These are phyloP conservation scores for Chlamydomonas sp. DNA, from an alignment of 139 green algal species.

Conservation along the genomic window DNA sequence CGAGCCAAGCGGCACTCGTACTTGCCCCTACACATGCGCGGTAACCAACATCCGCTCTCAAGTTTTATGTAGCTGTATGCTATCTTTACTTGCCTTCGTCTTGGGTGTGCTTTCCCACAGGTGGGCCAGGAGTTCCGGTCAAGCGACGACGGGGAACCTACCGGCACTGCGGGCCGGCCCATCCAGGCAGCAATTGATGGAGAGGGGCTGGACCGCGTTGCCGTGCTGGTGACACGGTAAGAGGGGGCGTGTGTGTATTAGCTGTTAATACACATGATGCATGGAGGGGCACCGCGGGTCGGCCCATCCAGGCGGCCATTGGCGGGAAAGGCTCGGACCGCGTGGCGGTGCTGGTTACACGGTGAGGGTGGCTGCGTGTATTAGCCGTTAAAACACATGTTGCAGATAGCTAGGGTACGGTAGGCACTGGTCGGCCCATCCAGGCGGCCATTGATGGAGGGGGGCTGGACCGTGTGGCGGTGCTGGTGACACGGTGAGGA, in stretches of 20 bases:
- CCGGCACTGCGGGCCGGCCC: conserved; percentile 83
- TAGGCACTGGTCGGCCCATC: no score
- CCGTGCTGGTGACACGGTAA: conserved; percentile 78
- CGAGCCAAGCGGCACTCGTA: no score
- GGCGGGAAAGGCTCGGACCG: no score
- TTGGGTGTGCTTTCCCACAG: neutral
- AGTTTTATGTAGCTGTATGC: neutral
- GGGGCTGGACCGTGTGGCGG: no score
- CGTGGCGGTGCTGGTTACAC: neutral
- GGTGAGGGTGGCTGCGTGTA: conserved; percentile 25
- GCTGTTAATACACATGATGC: no score
- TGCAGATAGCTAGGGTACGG: no score
- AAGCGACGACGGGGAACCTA: conserved; percentile 90
- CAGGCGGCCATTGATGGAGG: no score
- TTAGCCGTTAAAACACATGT: no score
- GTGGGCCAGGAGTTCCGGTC: conserved; percentile 52
- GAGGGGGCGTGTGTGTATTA: neutral
- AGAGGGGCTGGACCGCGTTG: conserved; percentile 73
- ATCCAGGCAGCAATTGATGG: conserved; percentile 87
- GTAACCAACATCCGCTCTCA: no score
- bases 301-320: no score
- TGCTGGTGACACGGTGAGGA: conserved; percentile 41
- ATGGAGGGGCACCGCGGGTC: no score
- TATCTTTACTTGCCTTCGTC: neutral
- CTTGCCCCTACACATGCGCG: no score